Conservation (phyloP, 257 asterid genomes). For the Petunia secreta region DNA sequence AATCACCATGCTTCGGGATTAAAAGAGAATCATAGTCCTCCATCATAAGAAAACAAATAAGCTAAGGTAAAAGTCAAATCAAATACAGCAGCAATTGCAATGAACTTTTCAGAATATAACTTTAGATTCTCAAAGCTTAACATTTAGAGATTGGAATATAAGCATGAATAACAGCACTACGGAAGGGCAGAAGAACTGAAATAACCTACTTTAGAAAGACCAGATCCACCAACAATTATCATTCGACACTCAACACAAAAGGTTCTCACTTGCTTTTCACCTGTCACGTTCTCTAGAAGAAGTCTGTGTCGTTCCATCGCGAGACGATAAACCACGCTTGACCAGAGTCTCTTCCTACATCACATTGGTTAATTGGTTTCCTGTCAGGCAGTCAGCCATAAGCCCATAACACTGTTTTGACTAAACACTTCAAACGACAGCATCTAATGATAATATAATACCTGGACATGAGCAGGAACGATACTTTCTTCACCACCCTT, state of each 20-base stretch:
- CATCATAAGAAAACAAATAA: too few relatives aligned
- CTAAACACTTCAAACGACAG: conserved; percentile 8
- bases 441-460: conserved; percentile 18
- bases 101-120: too few relatives aligned
- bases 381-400: conserved; percentile 15
- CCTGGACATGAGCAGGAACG: conserved; percentile 42
- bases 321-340: conserved; percentile 44
- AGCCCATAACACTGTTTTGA: conserved; percentile 10
- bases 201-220: conserved; percentile 3
- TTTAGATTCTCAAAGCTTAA: background rate
- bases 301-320: conserved; percentile 43
- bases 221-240: conserved; percentile 20
- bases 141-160: too few relatives aligned
- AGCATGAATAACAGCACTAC: conserved; percentile 16
- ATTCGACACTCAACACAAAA: conserved; percentile 31
- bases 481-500: conserved; percentile 35
- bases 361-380: conserved; percentile 28
- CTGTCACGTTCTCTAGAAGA: conserved; percentile 48
- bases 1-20: too few relatives aligned
- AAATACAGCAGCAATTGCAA: too few relatives aligned
- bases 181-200: background rate
- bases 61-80: too few relatives aligned
- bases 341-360: conserved; percentile 51
- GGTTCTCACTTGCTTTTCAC: conserved; percentile 59
- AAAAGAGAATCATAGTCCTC: too few relatives aligned